phyloP scores from a whole-genome alignment of 257 asterid genomes.

The Eucommia ulmoides region DNA sequence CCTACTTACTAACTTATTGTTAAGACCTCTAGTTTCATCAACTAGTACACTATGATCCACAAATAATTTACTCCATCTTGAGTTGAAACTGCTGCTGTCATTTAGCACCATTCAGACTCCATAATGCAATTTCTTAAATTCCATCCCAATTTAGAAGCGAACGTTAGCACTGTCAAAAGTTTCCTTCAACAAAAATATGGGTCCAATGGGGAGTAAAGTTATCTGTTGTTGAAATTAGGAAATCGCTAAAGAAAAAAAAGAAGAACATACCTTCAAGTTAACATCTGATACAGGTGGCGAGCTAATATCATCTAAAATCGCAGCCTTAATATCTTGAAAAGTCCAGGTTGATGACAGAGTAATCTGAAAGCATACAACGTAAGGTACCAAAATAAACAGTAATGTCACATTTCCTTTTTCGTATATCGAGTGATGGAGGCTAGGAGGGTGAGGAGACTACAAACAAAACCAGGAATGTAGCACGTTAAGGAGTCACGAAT shows the following conservation, averaged over 20 bases:
- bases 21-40: no score
- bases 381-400: constrained; percentile 4
- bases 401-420: no score
- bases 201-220: neutral
- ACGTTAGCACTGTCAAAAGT: neutral
- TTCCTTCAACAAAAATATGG: neutral
- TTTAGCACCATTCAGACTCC: neutral
- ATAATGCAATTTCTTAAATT: no score
- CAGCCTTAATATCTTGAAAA: constrained; percentile 56
- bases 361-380: constrained; percentile 26
- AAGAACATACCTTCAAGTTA: constrained; percentile 52
- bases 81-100: neutral
- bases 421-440: no score
- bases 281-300: constrained; percentile 39
- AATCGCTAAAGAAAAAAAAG: constrained; percentile 4
- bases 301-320: constrained; percentile 31
- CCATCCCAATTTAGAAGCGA: neutral
- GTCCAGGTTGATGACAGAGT: constrained; percentile 52
- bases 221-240: neutral
- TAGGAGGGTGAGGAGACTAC: no score
- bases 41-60: no score
- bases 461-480: no score
- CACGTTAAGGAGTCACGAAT: no score
- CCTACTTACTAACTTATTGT: no score
- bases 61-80: neutral